Conservation (phyloP, 306 rosid species). For the Vachellia pachyceras region DNA sequence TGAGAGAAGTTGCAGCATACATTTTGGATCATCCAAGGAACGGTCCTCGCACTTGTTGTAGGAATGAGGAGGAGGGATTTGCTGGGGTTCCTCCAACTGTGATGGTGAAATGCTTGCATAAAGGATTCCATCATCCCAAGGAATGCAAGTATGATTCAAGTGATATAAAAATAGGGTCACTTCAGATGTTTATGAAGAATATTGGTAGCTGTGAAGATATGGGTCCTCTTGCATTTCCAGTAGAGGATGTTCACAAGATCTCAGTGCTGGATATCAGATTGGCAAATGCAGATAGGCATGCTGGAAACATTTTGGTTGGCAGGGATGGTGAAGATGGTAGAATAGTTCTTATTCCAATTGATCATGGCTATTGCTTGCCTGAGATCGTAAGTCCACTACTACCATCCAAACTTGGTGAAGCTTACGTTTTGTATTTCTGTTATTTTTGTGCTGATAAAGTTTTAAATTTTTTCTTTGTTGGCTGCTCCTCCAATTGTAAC, state of each 20-base stretch:
- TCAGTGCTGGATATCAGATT: slow-evolving; percentile 68
- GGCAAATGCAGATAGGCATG: slow-evolving; percentile 76
- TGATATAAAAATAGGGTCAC: slow-evolving; percentile 59
- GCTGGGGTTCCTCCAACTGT: slow-evolving; percentile 71
- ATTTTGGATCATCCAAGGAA: slow-evolving; percentile 68
- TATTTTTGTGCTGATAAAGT: neutral
- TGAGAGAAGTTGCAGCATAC: slow-evolving; percentile 76
- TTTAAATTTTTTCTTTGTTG: neutral
- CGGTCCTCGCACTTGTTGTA: slow-evolving; percentile 40
- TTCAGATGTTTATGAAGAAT: slow-evolving; percentile 63
- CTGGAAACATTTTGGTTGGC: slow-evolving; percentile 64
- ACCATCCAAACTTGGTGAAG: slow-evolving; percentile 2
- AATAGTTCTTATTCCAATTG: slow-evolving; percentile 64
- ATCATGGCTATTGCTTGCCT: slow-evolving; percentile 71
- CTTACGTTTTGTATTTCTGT: neutral
- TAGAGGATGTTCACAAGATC: slow-evolving; percentile 70
- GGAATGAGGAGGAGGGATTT: slow-evolving; percentile 47
- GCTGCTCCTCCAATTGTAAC: neutral
- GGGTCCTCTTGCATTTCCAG: slow-evolving; percentile 64
- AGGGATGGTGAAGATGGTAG: slow-evolving; percentile 46
- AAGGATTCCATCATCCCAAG: slow-evolving; percentile 56
- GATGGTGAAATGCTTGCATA: slow-evolving; percentile 58
- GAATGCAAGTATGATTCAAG: slow-evolving; percentile 46
- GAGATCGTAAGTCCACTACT: slow-evolving; percentile 52
- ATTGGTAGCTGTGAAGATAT: slow-evolving; percentile 71